phyloP scores from a whole-genome alignment of 2,329 filamentous ascomycete species.

The Nothophaeocryptopus gaeumannii region DNA sequence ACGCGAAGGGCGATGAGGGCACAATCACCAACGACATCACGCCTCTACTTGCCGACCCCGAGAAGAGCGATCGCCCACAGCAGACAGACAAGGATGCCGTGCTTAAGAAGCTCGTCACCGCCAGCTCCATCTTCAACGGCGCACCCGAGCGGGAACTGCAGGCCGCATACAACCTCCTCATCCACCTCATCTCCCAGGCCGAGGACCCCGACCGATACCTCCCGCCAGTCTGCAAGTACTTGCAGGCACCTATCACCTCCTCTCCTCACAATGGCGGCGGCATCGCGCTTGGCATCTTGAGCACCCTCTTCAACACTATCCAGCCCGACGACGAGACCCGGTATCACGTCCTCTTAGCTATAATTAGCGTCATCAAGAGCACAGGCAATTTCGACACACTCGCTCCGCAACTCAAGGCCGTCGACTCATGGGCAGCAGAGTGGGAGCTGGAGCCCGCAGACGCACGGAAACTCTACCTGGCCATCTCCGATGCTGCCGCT shows the following conservation, averaged over 20 bases:
- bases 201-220: conserved; percentile 82
- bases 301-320: conserved; percentile 95
- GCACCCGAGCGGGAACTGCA: conserved; percentile 96
- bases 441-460: conserved; percentile 84
- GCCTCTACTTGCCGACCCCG: conserved; percentile 59
- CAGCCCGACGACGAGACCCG: conserved; percentile 71
- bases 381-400: conserved; percentile 69
- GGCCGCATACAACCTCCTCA: conserved; percentile 92
- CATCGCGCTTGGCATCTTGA: conserved; percentile 84
- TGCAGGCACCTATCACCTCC: conserved; percentile 79
- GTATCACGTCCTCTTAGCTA: conserved; percentile 86
- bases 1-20: conserved; percentile 64
- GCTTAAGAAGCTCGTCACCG: conserved; percentile 82
- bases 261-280: conserved; percentile 81
- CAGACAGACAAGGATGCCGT: conserved; percentile 74
- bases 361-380: conserved; percentile 75
- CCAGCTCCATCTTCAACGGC: conserved; percentile 72
- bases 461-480: conserved; percentile 77
- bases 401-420: conserved; percentile 75
- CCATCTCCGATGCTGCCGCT: conserved; percentile 75
- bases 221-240: conserved; percentile 82
- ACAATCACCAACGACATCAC: conserved; percentile 62
- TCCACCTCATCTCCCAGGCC: conserved; percentile 86
- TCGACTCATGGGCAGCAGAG: conserved; percentile 75
- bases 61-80: conserved; percentile 50